Evolutionary conservation across 225 moss, liverwort and hornwort species (phyloP), one percentile per base, ranked within the genome.

Genomic region (Thuidium tamariscinum): DNA sequence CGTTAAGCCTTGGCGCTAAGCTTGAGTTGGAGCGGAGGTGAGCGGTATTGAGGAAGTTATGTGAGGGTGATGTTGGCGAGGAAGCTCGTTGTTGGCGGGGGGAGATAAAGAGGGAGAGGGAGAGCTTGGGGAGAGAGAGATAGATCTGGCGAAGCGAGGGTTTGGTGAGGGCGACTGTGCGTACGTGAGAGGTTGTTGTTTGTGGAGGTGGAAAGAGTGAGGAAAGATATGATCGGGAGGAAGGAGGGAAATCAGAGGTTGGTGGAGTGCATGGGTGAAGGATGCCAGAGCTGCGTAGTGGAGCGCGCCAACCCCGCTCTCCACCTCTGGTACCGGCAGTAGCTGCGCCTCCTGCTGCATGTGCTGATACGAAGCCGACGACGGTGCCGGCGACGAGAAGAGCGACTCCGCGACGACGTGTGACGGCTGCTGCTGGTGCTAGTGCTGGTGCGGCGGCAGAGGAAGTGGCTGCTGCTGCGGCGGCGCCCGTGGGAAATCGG

Each of bases 261-360:
- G 93, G 91, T 89, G 88, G 93, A 77, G 96, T 98, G 97, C 88
- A 99, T 99, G 99, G 99, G 99, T 97, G 96, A 99, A 99, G 97
- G 99, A 99, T 99, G 99, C 97, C 99, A 98, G 97, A 99, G 99
- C 96, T 99, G 99, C 97, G 97, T 93, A 99, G 99, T 95, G 99
- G 99, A 97, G 99, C 99, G 95, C 99, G 99, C 96, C 99, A 99
- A 95, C 94, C 99, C 90, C 96, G 95, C 96, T 95, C 96, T 91
- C 90, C 94, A 94, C 92, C 89, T 82, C 81, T 83, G 89, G 93
- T 92, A 77, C 92, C 91, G 69, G 93, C 91, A 87, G 92, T 89
- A 91, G 93, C 91, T 91, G 82, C 79, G 64, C 83, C 88, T 44
- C 59, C 77, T 85, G 89, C 74, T 85, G 89, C 88, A 88, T 82